phyloP scores from a whole-genome alignment of 192 early-diverging fungal species.

The Backusella parvicylindrica region DNA sequence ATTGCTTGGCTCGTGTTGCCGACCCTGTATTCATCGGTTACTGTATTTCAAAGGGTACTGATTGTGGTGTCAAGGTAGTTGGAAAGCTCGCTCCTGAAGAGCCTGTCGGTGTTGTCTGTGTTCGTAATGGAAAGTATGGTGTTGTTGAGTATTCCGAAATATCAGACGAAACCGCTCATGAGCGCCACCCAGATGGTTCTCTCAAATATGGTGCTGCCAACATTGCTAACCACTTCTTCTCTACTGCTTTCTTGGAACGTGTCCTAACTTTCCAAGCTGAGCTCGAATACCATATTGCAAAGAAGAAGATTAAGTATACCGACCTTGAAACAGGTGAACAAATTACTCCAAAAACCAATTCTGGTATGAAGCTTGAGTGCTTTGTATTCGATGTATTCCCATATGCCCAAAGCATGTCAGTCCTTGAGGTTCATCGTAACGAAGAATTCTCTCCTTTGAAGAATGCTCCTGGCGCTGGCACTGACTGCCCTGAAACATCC shows the following conservation, averaged over 20 bases:
- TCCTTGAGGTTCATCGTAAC: slow-evolving; percentile 85
- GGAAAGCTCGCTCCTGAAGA: slow-evolving; percentile 84
- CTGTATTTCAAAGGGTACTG: slow-evolving; percentile 81
- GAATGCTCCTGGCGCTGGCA: slow-evolving; percentile 89
- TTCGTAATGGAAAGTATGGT: slow-evolving; percentile 72
- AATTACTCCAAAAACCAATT: slow-evolving; percentile 70
- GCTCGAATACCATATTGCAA: slow-evolving; percentile 94
- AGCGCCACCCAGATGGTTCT: slow-evolving; percentile 60
- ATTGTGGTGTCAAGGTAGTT: slow-evolving; percentile 94
- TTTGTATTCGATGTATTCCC: slow-evolving; percentile 99
- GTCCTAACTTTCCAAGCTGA: slow-evolving; percentile 77
- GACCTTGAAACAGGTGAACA: slow-evolving; percentile 70
- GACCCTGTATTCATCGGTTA: slow-evolving; percentile 98
- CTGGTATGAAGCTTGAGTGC: slow-evolving; percentile 97
- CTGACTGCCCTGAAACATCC: slow-evolving; percentile 91
- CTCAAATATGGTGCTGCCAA: slow-evolving; percentile 91
- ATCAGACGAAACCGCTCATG: slow-evolving; percentile 61
- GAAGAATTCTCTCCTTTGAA: slow-evolving; percentile 99
- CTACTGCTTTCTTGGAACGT: slow-evolving; percentile 81
- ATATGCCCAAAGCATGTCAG: slow-evolving; percentile 80
- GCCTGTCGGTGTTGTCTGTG: slow-evolving; percentile 92
- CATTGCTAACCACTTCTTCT: slow-evolving; percentile 99
- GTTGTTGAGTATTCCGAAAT: slow-evolving; percentile 99
- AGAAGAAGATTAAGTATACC: slow-evolving; percentile 94
- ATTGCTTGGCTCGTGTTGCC: slow-evolving; percentile 93